These are phyloP conservation scores for Cystofilobasidium macerans DNA, from an alignment of 768 basidiomycete genomes.

Conservation along the genomic window DNA sequence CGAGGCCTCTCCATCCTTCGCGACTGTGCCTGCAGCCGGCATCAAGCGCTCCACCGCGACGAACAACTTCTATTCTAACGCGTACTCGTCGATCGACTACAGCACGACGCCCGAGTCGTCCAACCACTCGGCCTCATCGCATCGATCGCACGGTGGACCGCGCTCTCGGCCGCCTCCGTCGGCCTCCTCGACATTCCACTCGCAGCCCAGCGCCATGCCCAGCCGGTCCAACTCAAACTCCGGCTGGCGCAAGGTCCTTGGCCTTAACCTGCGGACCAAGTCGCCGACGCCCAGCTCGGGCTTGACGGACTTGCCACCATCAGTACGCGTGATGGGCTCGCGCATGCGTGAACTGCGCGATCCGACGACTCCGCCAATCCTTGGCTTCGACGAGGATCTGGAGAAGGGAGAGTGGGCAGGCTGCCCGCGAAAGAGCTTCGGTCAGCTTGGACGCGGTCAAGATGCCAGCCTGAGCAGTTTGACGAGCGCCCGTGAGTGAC, in stretches of 20 bases:
- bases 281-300: not conserved
- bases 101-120: not conserved
- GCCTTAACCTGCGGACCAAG: conserved; percentile 12
- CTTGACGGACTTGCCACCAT: not conserved
- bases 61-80: conserved; percentile 17
- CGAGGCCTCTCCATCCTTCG: not conserved
- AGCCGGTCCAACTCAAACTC: not conserved
- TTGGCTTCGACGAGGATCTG: conserved; percentile 12
- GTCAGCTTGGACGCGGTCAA: not conserved
- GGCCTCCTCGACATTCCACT: not conserved
- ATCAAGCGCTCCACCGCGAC: conserved; percentile 11
- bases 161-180: not conserved
- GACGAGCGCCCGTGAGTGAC: conserved; percentile 13
- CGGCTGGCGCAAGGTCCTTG: conserved; percentile 13
- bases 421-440: not conserved
- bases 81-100: not conserved
- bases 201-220: not conserved
- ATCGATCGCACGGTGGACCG: not conserved
- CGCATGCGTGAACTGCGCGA: conserved; percentile 5
- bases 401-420: conserved; percentile 1
- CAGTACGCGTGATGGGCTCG: conserved; percentile 2
- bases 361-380: conserved; percentile 12
- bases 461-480: conserved; percentile 17
- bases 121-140: not conserved
- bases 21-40: not conserved